Evolutionary conservation across 768 basidiomycete species (phyloP), one percentile per base, ranked within the genome.

Genomic region (Naganishia friedmannii): DNA sequence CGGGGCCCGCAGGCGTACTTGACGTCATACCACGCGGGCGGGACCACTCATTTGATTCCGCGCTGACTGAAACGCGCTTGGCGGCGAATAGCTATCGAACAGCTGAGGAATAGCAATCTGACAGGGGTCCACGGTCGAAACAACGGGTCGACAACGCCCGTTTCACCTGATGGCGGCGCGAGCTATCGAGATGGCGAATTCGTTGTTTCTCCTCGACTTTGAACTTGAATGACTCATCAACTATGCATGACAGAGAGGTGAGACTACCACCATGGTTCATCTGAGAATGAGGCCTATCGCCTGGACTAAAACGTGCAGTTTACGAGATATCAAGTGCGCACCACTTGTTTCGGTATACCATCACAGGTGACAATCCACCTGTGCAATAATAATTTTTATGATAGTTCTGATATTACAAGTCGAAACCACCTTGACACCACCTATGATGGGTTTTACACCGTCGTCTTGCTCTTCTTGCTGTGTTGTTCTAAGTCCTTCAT

Each of bases 381-480:
- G 34, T 28, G 5, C 32, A 58, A 34, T 58, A 17, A 19, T 32
- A 31, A 29, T 37, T 58, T 39, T 58, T 10, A 39, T 23, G 32
- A 58, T 23, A n/a, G 7, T 34, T 39, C n/a, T 4, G 29, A 58
- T 2, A 31, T 58, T 42, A 58, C 57, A 39, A 34, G 54, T 39
- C 34, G n/a, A 58, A 17, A 58, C 23, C 10, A n/a, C 34, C 6
- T 15, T 58, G 57, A 34, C 57, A 58, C 57, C 57, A 39, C 34
- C 57, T 34, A 42, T 42, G 42, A 42, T 17, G 42, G 15, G 7
- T 2, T 17, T 17, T 5, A 42, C 42, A 2, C 7, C 15, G 15
- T 15, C 34, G 4, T 37, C 12, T 37, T 37, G 34, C n/a, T n/a
- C n/a, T n/a, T 37, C 42, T 42, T 2, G 15, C 42, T 42, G 7